Evolutionary conservation across 192 early-diverging fungal species (phyloP).

Genomic region (Backusella westeae): DNA sequence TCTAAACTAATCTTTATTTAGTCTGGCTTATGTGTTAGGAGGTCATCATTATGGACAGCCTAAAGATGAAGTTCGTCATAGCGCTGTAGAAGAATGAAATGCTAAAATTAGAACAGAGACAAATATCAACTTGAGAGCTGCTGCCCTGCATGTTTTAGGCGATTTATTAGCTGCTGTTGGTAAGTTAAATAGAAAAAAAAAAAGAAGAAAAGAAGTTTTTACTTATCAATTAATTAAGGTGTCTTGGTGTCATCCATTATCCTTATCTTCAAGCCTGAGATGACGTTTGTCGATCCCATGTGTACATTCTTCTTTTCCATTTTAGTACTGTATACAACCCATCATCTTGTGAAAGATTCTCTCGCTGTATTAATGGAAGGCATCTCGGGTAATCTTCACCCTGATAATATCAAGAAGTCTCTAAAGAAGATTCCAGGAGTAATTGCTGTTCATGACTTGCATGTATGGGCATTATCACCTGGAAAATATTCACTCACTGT

Average conservation of each 20-base stretch:
- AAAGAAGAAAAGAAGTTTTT: not conserved
- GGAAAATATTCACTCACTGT: slow-evolving; percentile 45
- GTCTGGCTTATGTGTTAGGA: slow-evolving; percentile 53
- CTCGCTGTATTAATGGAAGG: slow-evolving; percentile 76
- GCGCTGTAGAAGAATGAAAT: not conserved
- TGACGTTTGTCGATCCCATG: slow-evolving; percentile 71
- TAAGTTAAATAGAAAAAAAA: not conserved
- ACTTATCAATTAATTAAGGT: slow-evolving; percentile 25
- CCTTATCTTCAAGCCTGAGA: slow-evolving; percentile 56
- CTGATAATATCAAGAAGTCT: slow-evolving; percentile 42
- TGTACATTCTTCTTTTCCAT: slow-evolving; percentile 83
- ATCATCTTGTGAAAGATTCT: slow-evolving; percentile 61
- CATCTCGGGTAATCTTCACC: slow-evolving; percentile 47
- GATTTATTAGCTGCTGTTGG: slow-evolving; percentile 75
- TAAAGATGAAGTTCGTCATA: slow-evolving; percentile 29
- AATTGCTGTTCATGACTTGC: slow-evolving; percentile 50
- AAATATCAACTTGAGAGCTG: slow-evolving; percentile 71
- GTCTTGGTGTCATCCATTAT: slow-evolving; percentile 78
- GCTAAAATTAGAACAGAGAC: slow-evolving; percentile 15
- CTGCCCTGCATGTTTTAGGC: slow-evolving; percentile 76
- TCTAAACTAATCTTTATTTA: slow-evolving; percentile 17
- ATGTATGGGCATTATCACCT: slow-evolving; percentile 55
- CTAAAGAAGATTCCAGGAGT: slow-evolving; percentile 48
- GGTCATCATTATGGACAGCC: slow-evolving; percentile 40
- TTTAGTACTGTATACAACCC: slow-evolving; percentile 71